Percentiles rank a stretch among this genome's conserved stretches.
phyloP scores from a whole-genome alignment of 2,329 filamentous ascomycete species.

The Fusarium tuaranense region DNA sequence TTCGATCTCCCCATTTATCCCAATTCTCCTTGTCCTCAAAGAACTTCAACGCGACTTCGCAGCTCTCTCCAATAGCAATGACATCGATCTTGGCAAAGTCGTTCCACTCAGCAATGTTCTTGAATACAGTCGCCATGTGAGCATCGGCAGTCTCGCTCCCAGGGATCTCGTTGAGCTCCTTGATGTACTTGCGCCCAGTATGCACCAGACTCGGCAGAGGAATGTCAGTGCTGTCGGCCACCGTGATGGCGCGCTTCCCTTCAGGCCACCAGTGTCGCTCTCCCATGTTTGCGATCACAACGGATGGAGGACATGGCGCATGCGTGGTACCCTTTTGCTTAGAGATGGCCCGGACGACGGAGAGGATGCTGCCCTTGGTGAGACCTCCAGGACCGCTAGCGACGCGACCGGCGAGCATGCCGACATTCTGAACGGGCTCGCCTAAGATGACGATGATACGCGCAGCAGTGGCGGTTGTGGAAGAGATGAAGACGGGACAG shows the following conservation, averaged over 20 bases:
- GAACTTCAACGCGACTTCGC: conserved; percentile 67
- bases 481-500: conserved; percentile 72
- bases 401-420: conserved; percentile 78
- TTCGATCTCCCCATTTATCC: conserved; percentile 54
- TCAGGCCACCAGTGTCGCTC: conserved; percentile 82
- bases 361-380: conserved; percentile 75
- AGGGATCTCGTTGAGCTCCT: conserved; percentile 69
- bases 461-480: conserved; percentile 65
- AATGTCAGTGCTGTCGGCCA: conserved; percentile 66
- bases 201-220: conserved; percentile 74
- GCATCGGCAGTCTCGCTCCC: conserved; percentile 66
- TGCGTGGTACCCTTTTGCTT: conserved; percentile 49
- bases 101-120: conserved; percentile 65
- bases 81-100: conserved; percentile 72
- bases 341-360: conserved; percentile 65
- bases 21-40: conserved; percentile 68
- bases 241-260: conserved; percentile 69
- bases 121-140: conserved; percentile 77
- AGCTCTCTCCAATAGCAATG: conserved; percentile 77
- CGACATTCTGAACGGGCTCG: conserved; percentile 77
- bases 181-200: conserved; percentile 62
- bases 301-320: conserved; percentile 59
- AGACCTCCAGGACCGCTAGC: conserved; percentile 74
- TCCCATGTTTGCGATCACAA: conserved; percentile 83
- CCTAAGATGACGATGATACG: conserved; percentile 82